Percentiles rank a stretch among this genome's conserved stretches.
Evolutionary conservation across 176 grass and related monocot genomes (phyloP).

Genomic region (Melocanna baccifera): DNA sequence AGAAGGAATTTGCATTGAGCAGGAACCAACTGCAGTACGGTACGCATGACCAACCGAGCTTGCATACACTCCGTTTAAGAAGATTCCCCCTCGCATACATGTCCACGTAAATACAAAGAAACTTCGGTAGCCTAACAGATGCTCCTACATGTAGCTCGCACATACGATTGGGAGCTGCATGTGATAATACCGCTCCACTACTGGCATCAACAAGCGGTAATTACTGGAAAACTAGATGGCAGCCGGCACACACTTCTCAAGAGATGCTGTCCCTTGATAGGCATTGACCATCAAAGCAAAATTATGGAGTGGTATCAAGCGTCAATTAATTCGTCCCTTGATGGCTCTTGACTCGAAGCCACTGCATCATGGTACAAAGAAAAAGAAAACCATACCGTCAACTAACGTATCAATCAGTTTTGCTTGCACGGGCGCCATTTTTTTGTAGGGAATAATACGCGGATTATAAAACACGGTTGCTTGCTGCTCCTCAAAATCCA

Average conservation of each 20-base stretch:
- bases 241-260: slow-evolving; percentile 30
- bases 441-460: background rate
- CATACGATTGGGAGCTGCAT: background rate
- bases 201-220: background rate
- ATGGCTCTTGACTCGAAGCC: slow-evolving; percentile 28
- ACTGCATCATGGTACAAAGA: background rate
- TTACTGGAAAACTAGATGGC: slow-evolving; percentile 32
- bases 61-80: background rate
- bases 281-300: slow-evolving; percentile 26
- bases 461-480: background rate
- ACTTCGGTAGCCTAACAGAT: background rate
- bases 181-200: background rate
- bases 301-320: background rate
- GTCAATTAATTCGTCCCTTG: slow-evolving; percentile 20
- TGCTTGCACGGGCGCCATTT: background rate
- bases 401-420: background rate
- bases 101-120: background rate
- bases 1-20: background rate
- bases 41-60: background rate
- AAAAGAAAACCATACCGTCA: background rate
- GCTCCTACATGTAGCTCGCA: background rate
- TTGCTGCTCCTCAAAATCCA: background rate
- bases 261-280: slow-evolving; percentile 52
- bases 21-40: background rate
- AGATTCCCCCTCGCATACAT: background rate